A percentile compares a stretch with the other conserved stretches of the same genome.
These are phyloP conservation scores for Starmerella bacillaris DNA, from an alignment of 805 yeast genomes.

Conservation along the genomic window DNA sequence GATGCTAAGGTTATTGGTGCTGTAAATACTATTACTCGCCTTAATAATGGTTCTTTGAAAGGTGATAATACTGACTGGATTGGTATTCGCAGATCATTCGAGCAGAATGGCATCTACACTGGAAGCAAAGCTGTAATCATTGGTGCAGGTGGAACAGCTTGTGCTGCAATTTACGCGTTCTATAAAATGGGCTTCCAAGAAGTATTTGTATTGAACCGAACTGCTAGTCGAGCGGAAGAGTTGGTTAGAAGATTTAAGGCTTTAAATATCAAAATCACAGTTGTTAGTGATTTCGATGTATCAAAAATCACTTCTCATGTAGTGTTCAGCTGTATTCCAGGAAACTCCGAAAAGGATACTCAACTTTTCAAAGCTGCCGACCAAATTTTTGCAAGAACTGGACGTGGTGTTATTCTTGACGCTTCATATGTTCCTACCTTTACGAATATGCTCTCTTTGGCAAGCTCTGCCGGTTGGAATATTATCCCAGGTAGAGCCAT, in stretches of 20 bases:
- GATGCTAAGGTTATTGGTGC: conserved; percentile 81
- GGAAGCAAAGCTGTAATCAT: conserved; percentile 48
- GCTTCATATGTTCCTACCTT: conserved; percentile 86
- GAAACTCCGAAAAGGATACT: conserved; percentile 5
- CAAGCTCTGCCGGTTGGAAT: conserved; percentile 51
- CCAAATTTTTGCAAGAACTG: conserved; percentile 7
- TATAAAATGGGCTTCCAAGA: conserved; percentile 55
- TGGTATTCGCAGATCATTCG: conserved; percentile 61
- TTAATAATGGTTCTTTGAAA: conserved; percentile 30
- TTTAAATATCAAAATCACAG: conserved; percentile 25
- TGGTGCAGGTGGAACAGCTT: conserved; percentile 96
- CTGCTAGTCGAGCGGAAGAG: conserved; percentile 42
- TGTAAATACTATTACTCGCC: conserved; percentile 65
- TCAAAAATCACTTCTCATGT: conserved; percentile 30
- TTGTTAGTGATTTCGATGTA: conserved; percentile 34
- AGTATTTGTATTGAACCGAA: conserved; percentile 70
- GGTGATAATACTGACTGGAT: conserved; percentile 96
- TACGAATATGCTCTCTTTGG: conserved; percentile 73
- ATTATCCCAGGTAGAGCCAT: conserved; percentile 81
- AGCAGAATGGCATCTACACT: conserved; percentile 36
- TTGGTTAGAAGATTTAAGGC: conserved; percentile 44
- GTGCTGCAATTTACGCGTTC: conserved; percentile 85
- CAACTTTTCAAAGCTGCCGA: neutral
- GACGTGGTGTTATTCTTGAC: conserved; percentile 46
- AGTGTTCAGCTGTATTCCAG: conserved; percentile 19